phyloP scores from a whole-genome alignment of 306 rosid genomes.

The Trifolium dubium region DNA sequence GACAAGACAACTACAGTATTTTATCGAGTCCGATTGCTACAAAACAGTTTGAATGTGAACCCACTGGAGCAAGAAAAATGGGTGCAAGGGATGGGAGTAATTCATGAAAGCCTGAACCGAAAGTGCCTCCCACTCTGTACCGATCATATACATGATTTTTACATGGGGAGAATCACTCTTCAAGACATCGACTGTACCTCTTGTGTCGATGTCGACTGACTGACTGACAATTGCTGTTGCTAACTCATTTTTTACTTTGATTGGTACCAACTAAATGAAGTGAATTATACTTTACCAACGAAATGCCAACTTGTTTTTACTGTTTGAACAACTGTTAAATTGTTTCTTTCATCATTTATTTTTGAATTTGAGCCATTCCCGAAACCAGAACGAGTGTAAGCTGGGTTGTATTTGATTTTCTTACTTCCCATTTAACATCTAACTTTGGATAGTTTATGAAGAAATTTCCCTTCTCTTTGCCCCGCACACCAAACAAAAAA shows the following conservation, averaged over 20 bases:
- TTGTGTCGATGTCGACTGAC: slow-evolving; percentile 53
- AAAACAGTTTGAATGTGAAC: slow-evolving; percentile 56
- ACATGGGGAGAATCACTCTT: slow-evolving; percentile 69
- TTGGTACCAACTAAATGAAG: not conserved
- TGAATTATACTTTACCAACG: slow-evolving; percentile 1
- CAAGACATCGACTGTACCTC: slow-evolving; percentile 76
- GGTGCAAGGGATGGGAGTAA: slow-evolving; percentile 73
- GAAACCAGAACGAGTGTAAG: no score
- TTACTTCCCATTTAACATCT: no score
- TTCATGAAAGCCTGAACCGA: slow-evolving; percentile 66
- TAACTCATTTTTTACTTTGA: not conserved
- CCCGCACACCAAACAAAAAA: no score
- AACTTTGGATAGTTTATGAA: no score
- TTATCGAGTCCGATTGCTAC: slow-evolving; percentile 72
- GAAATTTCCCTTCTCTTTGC: no score
- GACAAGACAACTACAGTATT: slow-evolving; percentile 58
- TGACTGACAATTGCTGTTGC: slow-evolving; percentile 11
- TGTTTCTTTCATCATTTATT: no score
- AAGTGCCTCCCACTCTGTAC: slow-evolving; percentile 84
- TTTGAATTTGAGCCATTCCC: no score
- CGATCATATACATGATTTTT: slow-evolving; percentile 69
- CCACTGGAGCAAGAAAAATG: slow-evolving; percentile 61
- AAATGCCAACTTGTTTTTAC: slow-evolving; percentile 5
- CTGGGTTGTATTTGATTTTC: no score
- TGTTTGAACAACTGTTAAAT: not conserved